Percentiles rank a stretch among this genome's conserved stretches.
These are phyloP conservation scores for Helicocarpus griseus DNA, from an alignment of 2,329 filamentous ascomycete species.

Conservation along the genomic window DNA sequence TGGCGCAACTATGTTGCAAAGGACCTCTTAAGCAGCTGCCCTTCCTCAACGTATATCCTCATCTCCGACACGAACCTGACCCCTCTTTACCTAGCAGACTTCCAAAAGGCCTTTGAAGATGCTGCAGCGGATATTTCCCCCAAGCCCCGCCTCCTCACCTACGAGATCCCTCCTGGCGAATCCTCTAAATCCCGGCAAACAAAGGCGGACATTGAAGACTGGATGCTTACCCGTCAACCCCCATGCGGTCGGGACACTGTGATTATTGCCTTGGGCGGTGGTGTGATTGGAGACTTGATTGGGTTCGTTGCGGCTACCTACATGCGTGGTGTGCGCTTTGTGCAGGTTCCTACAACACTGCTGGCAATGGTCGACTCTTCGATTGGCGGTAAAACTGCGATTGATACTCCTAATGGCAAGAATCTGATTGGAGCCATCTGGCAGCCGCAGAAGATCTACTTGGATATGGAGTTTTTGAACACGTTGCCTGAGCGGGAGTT, in stretches of 20 bases:
- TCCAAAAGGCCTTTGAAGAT: constrained; percentile 56
- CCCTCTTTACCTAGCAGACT: constrained; percentile 68
- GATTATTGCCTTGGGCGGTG: constrained; percentile 86
- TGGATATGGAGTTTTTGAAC: constrained; percentile 84
- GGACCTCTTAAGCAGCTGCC: constrained; percentile 67
- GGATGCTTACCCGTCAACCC: constrained; percentile 76
- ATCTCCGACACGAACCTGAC: constrained; percentile 93
- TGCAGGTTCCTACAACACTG: constrained; percentile 91
- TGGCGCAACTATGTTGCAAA: constrained; percentile 73
- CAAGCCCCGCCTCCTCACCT: constrained; percentile 65
- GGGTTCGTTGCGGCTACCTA: constrained; percentile 96
- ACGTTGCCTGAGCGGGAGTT: constrained; percentile 86
- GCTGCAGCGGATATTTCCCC: constrained; percentile 36
- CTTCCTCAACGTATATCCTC: constrained; percentile 87
- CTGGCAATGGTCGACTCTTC: constrained; percentile 97
- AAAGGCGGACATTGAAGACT: constrained; percentile 93
- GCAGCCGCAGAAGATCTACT: constrained; percentile 90
- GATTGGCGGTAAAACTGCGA: constrained; percentile 96
- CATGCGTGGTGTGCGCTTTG: constrained; percentile 93
- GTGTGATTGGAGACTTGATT: constrained; percentile 96
- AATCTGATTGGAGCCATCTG: constrained; percentile 94
- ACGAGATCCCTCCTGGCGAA: constrained; percentile 82
- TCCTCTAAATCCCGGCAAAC: constrained; percentile 87
- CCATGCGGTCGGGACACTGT: constrained; percentile 89
- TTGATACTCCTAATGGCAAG: constrained; percentile 92